Percentiles rank a stretch among this genome's conserved stretches.
Conservation (phyloP, 2,329 filamentous ascomycete genomes). For the Fusarium temperatum region DNA sequence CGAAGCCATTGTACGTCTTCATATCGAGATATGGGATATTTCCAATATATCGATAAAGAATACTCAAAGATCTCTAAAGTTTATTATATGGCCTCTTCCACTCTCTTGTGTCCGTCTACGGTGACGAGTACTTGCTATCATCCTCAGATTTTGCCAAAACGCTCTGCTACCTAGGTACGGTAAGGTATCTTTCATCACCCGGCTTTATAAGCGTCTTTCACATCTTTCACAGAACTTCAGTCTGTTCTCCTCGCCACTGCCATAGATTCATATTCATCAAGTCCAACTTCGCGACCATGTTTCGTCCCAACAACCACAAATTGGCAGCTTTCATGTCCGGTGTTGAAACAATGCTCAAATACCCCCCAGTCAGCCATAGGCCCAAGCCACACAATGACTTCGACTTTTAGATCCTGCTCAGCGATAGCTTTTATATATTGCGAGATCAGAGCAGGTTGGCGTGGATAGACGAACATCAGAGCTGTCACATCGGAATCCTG, state of each 20-base stretch:
- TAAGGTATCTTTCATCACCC: neutral
- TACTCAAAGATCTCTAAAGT: neutral
- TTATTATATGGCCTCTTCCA: neutral
- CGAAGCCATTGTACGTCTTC: neutral
- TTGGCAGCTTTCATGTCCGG: neutral
- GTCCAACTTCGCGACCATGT: constrained; percentile 25
- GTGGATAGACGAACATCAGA: constrained; percentile 49
- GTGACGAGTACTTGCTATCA: neutral
- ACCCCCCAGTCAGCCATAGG: constrained; percentile 41
- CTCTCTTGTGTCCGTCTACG: neutral
- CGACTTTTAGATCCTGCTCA: constrained; percentile 1
- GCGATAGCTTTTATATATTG: constrained; percentile 37
- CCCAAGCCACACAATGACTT: constrained; percentile 38
- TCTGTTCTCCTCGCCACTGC: constrained; percentile 10
- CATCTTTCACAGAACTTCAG: neutral
- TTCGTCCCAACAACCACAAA: constrained; percentile 18
- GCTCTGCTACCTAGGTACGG: neutral
- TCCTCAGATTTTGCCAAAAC: neutral
- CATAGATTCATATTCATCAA: constrained; percentile 38
- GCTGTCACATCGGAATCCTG: constrained; percentile 31
- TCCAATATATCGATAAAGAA: neutral
- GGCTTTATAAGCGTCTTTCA: neutral
- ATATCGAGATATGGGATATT: neutral
- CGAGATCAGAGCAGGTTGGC: constrained; percentile 42
- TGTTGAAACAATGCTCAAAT: constrained; percentile 33